phyloP scores from a whole-genome alignment of 2,329 filamentous ascomycete species.

The Sclerotinia trifoliorum region DNA sequence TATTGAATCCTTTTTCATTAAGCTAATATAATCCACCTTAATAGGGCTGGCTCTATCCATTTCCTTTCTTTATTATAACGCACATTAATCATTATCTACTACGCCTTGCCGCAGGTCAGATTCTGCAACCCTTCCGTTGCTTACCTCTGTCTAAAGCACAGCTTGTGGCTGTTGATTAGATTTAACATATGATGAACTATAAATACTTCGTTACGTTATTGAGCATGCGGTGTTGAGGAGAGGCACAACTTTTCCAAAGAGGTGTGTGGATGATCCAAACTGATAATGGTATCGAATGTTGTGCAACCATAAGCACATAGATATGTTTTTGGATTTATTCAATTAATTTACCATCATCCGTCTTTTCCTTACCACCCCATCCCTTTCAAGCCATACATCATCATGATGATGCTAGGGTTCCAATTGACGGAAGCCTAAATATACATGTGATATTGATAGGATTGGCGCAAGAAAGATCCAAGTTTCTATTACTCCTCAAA shows the following conservation, averaged over 20 bases:
- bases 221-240: not conserved
- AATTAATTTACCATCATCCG: not conserved
- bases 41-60: not conserved
- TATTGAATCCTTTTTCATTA: not conserved
- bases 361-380: not conserved
- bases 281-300: not conserved
- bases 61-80: not conserved
- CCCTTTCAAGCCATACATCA: not conserved
- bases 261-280: not conserved
- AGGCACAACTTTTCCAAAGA: not conserved
- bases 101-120: slow-evolving; percentile 20
- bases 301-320: slow-evolving; percentile 7
- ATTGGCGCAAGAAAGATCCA: slow-evolving; percentile 2
- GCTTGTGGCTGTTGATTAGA: slow-evolving; percentile 8
- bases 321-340: slow-evolving; percentile 10
- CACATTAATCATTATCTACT: not conserved
- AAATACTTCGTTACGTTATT: not conserved
- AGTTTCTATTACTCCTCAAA: slow-evolving; percentile 3
- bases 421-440: slow-evolving; percentile 7
- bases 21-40: not conserved
- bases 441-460: not conserved
- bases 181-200: slow-evolving; percentile 4
- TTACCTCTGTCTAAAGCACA: slow-evolving; percentile 6
- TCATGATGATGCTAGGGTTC: not conserved
- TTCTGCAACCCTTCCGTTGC: slow-evolving; percentile 14